These are phyloP conservation scores for Plenodomus lindquistii DNA, from an alignment of 2,329 filamentous ascomycete genomes.

Conservation along the genomic window DNA sequence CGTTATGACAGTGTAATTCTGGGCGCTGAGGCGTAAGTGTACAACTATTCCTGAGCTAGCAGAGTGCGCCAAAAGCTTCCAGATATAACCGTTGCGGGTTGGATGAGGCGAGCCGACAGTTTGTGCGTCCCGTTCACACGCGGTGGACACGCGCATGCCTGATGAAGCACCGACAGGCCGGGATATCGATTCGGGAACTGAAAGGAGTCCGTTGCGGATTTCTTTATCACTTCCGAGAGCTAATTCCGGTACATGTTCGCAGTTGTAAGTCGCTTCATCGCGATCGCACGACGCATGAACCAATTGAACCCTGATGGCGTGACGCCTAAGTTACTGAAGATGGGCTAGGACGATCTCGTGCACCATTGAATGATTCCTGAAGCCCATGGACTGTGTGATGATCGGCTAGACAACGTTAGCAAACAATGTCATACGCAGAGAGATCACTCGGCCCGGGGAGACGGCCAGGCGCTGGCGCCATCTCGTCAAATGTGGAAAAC, in stretches of 20 bases:
- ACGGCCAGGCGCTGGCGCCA: not conserved
- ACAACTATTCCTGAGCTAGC: not conserved
- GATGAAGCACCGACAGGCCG: not conserved
- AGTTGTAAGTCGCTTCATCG: not conserved
- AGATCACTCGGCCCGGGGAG: no score
- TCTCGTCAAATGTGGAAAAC: not conserved
- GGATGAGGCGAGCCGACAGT: not conserved
- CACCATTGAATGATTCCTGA: no score
- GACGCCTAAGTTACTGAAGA: no score
- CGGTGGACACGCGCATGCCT: not conserved
- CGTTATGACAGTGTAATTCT: not conserved
- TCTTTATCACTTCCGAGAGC: not conserved
- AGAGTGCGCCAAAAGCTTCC: not conserved
- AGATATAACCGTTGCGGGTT: not conserved
- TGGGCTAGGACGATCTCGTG: no score
- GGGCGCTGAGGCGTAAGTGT: not conserved
- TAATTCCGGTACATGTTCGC: conserved; percentile 1
- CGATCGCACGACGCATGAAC: conserved; percentile 15
- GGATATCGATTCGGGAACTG: not conserved
- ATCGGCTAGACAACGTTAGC: no score
- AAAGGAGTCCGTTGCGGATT: not conserved
- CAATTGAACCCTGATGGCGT: not conserved
- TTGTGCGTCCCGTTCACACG: not conserved
- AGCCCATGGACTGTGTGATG: no score
- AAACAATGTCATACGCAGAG: no score